Base-by-base conservation (phyloP, 176 grass and related monocot genomes). In the Saccharum officinarum region DNA sequence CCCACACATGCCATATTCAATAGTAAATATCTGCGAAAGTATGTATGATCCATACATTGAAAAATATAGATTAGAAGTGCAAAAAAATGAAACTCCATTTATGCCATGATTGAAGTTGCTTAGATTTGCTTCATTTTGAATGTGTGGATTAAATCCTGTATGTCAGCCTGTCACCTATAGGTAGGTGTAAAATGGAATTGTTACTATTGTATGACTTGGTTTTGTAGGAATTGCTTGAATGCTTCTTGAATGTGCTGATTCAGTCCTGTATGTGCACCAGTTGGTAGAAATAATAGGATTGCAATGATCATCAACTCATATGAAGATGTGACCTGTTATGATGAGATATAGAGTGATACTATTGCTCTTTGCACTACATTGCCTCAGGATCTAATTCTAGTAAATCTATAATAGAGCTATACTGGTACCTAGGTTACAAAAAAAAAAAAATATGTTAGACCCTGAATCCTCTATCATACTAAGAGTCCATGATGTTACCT, bases 241-340 rank as follows among this genome's bases (percentile, higher is more conserved):
- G 73, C 47, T 55, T 30, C 28, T 67, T 80, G 26, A 44, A 45
- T 79, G n/a, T 31, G 59, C n/a, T 34, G 42, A 65, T 64, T 33
- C 41, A 47, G 8, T 73, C 41, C 1, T 46, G n/a, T 73, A 46
- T 73, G 15, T 30, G 23, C 41, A 47, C 42, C 42, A 49, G 25
- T 72, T 49, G 23, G 42, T 73, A 73, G 71, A 49, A 73, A 49
- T 49, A 73, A 30, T 17, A 49, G 26, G 44, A 49, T 73, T 73
- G 10, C 22, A 25, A 14, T 30, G 12, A 4, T 28, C 40, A 73
- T 73, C 42, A 73, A 17, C 71, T 73, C 7, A 73, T 30, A 17
- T 49, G 42, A 73, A 49, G 14, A 44, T 73, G 6, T 31, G 25
- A 31, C 71, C 8, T 75, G 13, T 65, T 10, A 83, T 75, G 18